A percentile compares a stretch with the other conserved stretches of the same genome.
Evolutionary conservation across 1,284 basidiomycete species (phyloP).

Genomic region (Microbotryomycetes sp.): DNA sequence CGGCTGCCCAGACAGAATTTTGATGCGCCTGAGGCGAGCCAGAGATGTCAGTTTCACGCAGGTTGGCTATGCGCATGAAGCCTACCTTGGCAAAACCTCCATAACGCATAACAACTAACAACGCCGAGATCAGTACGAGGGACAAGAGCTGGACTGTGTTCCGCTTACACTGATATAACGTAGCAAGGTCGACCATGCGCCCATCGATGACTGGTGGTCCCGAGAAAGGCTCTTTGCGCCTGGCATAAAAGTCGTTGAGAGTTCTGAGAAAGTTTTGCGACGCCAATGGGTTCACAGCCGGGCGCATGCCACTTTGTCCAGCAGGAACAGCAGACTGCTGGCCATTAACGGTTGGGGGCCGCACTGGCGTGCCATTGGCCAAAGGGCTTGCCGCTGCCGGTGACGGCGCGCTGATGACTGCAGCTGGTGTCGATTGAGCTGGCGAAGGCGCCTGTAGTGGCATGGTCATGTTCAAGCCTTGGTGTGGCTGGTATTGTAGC

Average conservation of each 20-base stretch:
- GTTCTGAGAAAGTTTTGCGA: conserved; percentile 5
- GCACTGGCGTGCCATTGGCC: background rate
- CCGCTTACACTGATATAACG: conserved; percentile 15
- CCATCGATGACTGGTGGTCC: conserved; percentile 19
- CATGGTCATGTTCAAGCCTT: background rate
- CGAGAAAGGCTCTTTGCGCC: conserved; percentile 1
- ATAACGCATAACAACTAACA: conserved; percentile 1
- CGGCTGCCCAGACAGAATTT: background rate
- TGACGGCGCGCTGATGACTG: background rate
- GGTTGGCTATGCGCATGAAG: background rate
- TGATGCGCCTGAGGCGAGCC: background rate
- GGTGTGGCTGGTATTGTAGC: background rate
- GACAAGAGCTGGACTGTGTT: too few relatives aligned
- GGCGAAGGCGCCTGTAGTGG: background rate
- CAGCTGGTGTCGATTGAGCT: background rate
- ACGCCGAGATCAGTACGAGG: background rate
- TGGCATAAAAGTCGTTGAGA: conserved; percentile 20
- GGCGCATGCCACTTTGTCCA: too few relatives aligned
- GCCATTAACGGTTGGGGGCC: background rate
- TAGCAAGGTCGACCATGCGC: conserved; percentile 8
- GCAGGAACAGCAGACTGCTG: background rate
- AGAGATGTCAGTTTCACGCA: background rate
- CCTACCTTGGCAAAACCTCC: conserved; percentile 6
- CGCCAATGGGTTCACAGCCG: background rate
- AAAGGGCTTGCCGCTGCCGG: background rate